Evolutionary conservation across 2,329 filamentous ascomycete species (phyloP), one percentile per base, ranked within the genome.

Genomic region (Colletotrichum eleusines): DNA sequence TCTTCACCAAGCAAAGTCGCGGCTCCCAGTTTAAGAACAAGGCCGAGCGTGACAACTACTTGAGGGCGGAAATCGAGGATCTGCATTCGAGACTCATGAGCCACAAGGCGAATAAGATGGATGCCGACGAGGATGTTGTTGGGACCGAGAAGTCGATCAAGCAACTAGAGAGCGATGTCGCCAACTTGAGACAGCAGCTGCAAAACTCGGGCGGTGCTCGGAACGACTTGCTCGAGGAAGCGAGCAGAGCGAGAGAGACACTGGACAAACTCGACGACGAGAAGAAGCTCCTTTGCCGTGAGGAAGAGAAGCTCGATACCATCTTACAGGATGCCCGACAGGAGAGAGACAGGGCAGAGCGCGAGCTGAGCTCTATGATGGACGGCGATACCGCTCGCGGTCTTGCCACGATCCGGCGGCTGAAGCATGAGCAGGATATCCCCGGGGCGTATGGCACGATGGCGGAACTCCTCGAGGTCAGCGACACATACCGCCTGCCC

Each of bases 1-100:
- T 99, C 9, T 94, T 97, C 77, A 93, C 93, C 61, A 99, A 99
- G 80, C 95, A 99, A 81, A 94, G 92, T 53, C 91, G 95, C 55
- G 94, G 92, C 74, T 92, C 92, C 23, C 92, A 94, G 73, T 99
- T 97, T 81, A 92, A 88, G 77, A 97, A 90, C 79, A 97, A 97
- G 83, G 88, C 89, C 11, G 94, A 98, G 78, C 91, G 97, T 53
- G 95, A 99, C 79, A 88, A 89, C 44, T 98, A 90, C 86, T 84
- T 99, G 60, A 90, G 89, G 72, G 87, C 89, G 72, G 92, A 98
- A 80, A 93, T 98, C 66, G 86, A 92, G 54, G 92, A 97, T 44
- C 89, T 95, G 64, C 92, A 94, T 74, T 84, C 89, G 44, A 92
- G 92, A 6, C 85, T 97, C 38, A 91, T 91, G 44, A 91, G 90